phyloP scores from a whole-genome alignment of 2,329 filamentous ascomycete genomes.

The Aspergillus versicolor region DNA sequence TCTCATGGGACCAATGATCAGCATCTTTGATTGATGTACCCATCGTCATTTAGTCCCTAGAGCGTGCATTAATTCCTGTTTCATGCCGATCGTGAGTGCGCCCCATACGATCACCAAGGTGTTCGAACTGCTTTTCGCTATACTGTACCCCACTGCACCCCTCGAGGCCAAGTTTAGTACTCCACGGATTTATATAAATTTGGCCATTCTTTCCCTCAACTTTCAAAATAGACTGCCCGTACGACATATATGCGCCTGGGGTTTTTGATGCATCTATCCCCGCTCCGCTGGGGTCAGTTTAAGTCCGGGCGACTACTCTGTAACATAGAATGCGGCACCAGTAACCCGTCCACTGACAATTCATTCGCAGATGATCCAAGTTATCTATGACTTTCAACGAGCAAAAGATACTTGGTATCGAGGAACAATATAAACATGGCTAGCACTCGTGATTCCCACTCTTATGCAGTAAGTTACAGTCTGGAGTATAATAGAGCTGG shows the following conservation, averaged over 20 bases:
- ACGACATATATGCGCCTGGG: not conserved
- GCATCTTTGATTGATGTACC: conserved; percentile 5
- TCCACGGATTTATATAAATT: not conserved
- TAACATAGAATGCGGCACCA: conserved; percentile 2
- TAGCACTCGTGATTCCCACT: conserved; percentile 42
- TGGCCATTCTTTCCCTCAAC: not conserved
- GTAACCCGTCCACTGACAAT: conserved; percentile 19
- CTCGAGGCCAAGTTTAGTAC: conserved; percentile 5
- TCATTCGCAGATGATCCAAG: conserved; percentile 30
- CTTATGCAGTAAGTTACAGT: conserved; percentile 38
- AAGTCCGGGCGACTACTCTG: not conserved
- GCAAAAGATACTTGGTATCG: conserved; percentile 26
- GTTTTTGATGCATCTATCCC: not conserved
- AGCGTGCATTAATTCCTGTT: conserved; percentile 18
- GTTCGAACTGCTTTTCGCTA: conserved; percentile 11
- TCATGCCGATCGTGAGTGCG: conserved; percentile 37
- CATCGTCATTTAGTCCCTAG: conserved; percentile 5
- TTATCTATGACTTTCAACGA: conserved; percentile 31
- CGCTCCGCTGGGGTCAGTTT: not conserved
- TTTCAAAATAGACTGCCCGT: not conserved
- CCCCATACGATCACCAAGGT: conserved; percentile 13
- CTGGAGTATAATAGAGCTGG: not conserved
- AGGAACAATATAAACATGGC: conserved; percentile 34
- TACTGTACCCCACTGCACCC: conserved; percentile 16
- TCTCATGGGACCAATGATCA: conserved; percentile 13